A percentile compares a stretch with the other conserved stretches of the same genome.
Conservation (phyloP, 306 rosid species). For the Biancaea sappan region DNA sequence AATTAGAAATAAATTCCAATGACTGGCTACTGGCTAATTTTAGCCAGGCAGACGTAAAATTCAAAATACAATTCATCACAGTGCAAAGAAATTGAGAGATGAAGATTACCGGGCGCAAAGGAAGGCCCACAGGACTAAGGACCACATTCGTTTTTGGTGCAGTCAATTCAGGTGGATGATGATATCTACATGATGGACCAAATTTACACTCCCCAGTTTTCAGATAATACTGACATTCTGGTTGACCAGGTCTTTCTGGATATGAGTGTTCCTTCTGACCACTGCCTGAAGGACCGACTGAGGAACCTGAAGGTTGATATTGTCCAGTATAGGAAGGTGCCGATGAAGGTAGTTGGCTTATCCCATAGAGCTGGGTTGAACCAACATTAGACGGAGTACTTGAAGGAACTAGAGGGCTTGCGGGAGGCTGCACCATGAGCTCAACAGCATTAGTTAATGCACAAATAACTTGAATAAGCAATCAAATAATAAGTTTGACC, state of each 20-base stretch:
- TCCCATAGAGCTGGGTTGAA: conserved; percentile 65
- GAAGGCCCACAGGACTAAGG: conserved; percentile 82
- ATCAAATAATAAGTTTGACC: conserved; percentile 36
- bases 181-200: conserved; percentile 97
- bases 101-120: conserved; percentile 85
- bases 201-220: conserved; percentile 98
- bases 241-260: conserved; percentile 97
- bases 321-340: conserved; percentile 61
- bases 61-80: conserved; percentile 24
- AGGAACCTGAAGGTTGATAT: conserved; percentile 62
- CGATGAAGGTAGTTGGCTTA: conserved; percentile 62
- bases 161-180: conserved; percentile 77
- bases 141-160: conserved; percentile 54
- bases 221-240: conserved; percentile 85
- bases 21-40: background rate
- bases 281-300: conserved; percentile 59
- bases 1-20: conserved; percentile 15
- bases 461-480: conserved; percentile 26
- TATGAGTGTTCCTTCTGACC: conserved; percentile 72
- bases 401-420: conserved; percentile 70
- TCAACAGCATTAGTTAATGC: conserved; percentile 40
- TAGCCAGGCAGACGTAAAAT: conserved; percentile 2
- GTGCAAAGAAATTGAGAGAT: conserved; percentile 31
- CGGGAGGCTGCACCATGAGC: conserved; percentile 59
- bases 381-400: conserved; percentile 61